Percentiles rank a stretch among this genome's conserved stretches.
Evolutionary conservation across 441 rosid genomes (phyloP).

Genomic region (Brassica balearica): DNA sequence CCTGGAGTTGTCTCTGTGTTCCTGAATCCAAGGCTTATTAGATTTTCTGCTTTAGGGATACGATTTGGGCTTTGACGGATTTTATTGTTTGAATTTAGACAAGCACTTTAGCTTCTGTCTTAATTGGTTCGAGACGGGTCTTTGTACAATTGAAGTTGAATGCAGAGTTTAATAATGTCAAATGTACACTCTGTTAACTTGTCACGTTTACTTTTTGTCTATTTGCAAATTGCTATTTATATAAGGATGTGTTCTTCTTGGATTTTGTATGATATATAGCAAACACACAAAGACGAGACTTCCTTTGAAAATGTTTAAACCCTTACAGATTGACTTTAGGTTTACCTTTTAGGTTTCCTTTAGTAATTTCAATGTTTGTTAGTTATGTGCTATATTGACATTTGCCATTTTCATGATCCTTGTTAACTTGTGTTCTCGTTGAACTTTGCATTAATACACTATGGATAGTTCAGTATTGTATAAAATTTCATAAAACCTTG

Average conservation of each 20-base stretch:
- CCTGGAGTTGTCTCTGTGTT: background rate
- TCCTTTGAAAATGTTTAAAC: background rate
- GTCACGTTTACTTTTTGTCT: background rate
- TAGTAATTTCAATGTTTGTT: background rate
- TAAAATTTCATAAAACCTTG: background rate
- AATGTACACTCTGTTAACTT: conserved; percentile 3
- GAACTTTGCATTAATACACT: too few species aligned
- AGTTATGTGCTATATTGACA: background rate
- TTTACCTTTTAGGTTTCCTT: background rate
- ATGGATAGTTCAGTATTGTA: background rate
- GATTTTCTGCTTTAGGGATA: conserved; percentile 8
- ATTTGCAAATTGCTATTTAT: background rate
- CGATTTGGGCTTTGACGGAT: background rate
- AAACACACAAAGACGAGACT: background rate
- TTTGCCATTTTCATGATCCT: too few species aligned
- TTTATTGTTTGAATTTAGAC: background rate
- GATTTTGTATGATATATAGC: background rate
- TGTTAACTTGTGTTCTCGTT: too few species aligned
- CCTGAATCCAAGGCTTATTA: background rate
- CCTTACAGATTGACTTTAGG: background rate
- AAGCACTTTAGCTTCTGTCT: background rate
- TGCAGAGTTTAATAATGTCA: background rate
- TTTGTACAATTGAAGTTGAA: conserved; percentile 13
- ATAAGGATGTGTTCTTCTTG: background rate
- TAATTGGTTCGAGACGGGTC: background rate